Percentiles rank a stretch among this genome's conserved stretches.
phyloP scores from a whole-genome alignment of 129 eudicot species.

The Flaveria linearis region DNA sequence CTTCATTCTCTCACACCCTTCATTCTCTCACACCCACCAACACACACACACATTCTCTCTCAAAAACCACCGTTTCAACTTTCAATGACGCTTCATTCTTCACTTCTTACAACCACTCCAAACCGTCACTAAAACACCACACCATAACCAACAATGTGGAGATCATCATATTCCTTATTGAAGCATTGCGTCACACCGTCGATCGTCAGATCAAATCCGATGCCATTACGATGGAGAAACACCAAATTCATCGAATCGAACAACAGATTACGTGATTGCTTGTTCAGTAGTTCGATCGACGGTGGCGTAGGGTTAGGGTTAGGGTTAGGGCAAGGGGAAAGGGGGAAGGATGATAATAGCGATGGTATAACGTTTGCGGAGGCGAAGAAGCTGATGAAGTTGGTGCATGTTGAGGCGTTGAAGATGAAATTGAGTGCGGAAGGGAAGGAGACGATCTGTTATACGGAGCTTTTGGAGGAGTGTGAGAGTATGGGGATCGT shows the following conservation, averaged over 20 bases:
- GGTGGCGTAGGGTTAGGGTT: not conserved
- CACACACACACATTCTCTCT: no score
- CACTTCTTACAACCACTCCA: not conserved
- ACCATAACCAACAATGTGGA: conserved; percentile 39
- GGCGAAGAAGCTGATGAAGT: conserved; percentile 75
- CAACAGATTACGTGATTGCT: conserved; percentile 20
- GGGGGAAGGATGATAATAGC: not conserved
- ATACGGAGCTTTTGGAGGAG: conserved; percentile 53
- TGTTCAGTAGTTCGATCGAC: conserved; percentile 15
- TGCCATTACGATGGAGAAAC: conserved; percentile 5
- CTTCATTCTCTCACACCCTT: no score
- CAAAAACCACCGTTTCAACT: no score
- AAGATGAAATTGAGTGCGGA: conserved; percentile 64
- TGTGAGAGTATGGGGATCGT: conserved; percentile 69
- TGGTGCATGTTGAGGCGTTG: conserved; percentile 82
- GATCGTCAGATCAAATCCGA: conserved; percentile 22
- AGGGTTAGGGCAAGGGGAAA: not conserved
- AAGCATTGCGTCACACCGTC: conserved; percentile 30
- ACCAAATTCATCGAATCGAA: not conserved
- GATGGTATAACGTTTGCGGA: conserved; percentile 53
- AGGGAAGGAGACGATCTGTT: conserved; percentile 66
- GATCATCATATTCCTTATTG: conserved; percentile 36
- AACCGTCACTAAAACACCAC: not conserved
- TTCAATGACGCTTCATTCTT: no score
- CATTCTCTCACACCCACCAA: no score